Evolutionary conservation across 352 stramenopile genomes (phyloP), one percentile per base, ranked within the genome.

Genomic region (Globisporangium middletonii): DNA sequence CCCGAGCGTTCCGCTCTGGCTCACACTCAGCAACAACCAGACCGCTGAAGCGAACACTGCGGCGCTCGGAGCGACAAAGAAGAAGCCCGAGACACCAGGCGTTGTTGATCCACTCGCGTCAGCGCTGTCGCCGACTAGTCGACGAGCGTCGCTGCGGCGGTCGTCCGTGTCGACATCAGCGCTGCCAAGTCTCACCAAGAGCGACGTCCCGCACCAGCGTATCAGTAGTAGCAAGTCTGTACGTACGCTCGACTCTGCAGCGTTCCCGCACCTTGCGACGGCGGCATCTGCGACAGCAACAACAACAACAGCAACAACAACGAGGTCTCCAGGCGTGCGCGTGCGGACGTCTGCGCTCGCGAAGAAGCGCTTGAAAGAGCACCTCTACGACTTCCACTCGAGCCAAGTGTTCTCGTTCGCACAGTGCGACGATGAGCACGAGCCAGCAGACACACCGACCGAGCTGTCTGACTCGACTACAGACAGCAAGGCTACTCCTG

Each of bases 331-430:
- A 23, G 48, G 7, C 1, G 7, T 27, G 48, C 48, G 48, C 18
- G n/a, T 33, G 41, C 50, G 48, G 23, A 54, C 57, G 26, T 52
- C 57, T 8, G 16, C 43, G 19, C 50, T 57, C 44, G 52, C 38
- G 27, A 78, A 72, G 65, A 73, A 72, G 38, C 59, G 57, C 19
- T 63, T 86, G 38, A 67, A 84, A 26, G 55, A 66, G 11, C 69
- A 88, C 44, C 48, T 86, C n/a, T 80, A 86, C 43, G 68, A 80
- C 55, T 88, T 84, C 56, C 74, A 88, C 49, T 77, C 74, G 30
- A 64, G 68, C 16, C 67, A 83, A 28, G 74, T 88, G 6, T 88
- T 86, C 54, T 85, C 78, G 12, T 71, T 71, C 19, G 68, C 68
- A 2, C 59, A 50, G 50, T 63, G 37, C 16, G 38, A 65, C 0